phyloP scores from a whole-genome alignment of 2,329 filamentous ascomycete genomes.

The Thelonectria rubi region DNA sequence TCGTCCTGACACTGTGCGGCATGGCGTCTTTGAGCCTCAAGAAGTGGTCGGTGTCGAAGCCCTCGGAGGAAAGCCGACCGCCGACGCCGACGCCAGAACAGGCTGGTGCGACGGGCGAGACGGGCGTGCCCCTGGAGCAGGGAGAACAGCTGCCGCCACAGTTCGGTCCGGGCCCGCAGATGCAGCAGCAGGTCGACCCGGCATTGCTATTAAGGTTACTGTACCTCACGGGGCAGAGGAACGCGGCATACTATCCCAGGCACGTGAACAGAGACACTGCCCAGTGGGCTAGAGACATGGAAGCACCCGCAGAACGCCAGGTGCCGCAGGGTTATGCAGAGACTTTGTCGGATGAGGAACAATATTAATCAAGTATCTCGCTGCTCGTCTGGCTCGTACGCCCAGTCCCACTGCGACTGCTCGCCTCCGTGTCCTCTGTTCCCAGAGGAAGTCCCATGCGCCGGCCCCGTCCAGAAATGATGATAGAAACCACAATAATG shows the following conservation, averaged over 20 bases:
- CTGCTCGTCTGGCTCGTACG: neutral
- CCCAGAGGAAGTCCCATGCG: neutral
- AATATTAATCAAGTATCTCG: neutral
- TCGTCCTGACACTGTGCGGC: neutral
- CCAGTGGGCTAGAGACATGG: neutral
- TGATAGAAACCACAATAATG: neutral
- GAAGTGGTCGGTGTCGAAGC: neutral
- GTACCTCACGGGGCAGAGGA: neutral
- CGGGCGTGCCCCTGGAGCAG: neutral
- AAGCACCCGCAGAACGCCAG: neutral
- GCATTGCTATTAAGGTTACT: neutral
- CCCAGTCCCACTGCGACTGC: too few species aligned
- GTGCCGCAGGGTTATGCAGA: conserved; percentile 8
- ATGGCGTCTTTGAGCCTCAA: neutral
- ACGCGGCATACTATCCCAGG: neutral
- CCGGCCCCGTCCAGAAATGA: neutral
- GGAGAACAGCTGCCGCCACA: neutral
- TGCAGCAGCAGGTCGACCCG: neutral
- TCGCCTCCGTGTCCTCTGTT: neutral
- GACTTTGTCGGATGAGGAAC: neutral
- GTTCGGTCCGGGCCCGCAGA: neutral
- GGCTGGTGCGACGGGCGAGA: neutral
- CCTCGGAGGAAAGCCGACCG: neutral
- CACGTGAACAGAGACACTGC: neutral
- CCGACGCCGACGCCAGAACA: neutral